Evolutionary conservation across 257 asterid species (phyloP).

Genomic region (Haberlea rhodopensis): DNA sequence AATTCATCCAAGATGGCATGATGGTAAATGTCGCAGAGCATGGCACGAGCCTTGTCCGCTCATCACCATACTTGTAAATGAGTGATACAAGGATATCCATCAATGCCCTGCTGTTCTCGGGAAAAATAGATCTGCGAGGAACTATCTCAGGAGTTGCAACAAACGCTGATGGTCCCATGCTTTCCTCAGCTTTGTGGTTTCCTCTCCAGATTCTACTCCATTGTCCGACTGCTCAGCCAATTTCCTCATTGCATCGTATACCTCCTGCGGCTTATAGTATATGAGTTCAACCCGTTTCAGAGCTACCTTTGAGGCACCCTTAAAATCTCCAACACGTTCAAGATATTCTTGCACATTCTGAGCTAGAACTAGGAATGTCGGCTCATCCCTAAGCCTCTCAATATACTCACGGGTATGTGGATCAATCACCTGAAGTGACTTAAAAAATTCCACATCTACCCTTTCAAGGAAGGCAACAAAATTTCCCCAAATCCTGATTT

Average conservation of each 20-base stretch:
- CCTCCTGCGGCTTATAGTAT: constrained; percentile 94
- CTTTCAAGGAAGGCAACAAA: constrained; percentile 87
- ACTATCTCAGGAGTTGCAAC: constrained; percentile 78
- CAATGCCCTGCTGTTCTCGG: constrained; percentile 76
- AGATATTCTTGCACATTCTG: constrained; percentile 85
- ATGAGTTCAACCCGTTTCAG: constrained; percentile 87
- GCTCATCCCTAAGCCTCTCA: constrained; percentile 92
- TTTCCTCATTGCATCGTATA: constrained; percentile 90
- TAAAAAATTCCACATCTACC: constrained; percentile 82
- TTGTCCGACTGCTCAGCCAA: constrained; percentile 60
- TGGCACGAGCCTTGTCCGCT: constrained; percentile 94
- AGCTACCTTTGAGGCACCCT: constrained; percentile 94
- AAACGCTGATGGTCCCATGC: constrained; percentile 60
- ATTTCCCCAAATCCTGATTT: constrained; percentile 91
- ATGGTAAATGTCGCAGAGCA: constrained; percentile 97
- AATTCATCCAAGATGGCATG: constrained; percentile 86
- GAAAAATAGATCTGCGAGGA: constrained; percentile 76
- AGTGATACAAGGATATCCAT: constrained; percentile 81
- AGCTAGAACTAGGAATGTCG: constrained; percentile 73
- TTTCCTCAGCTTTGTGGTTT: constrained; percentile 53
- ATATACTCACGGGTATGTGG: constrained; percentile 95
- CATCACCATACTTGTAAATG: constrained; percentile 83
- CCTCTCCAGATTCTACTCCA: constrained; percentile 56
- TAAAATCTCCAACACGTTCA: constrained; percentile 56
- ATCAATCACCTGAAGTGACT: constrained; percentile 92